Conservation (phyloP, 169 alveolate genomes). For the Plasmodium cynomolgi region DNA sequence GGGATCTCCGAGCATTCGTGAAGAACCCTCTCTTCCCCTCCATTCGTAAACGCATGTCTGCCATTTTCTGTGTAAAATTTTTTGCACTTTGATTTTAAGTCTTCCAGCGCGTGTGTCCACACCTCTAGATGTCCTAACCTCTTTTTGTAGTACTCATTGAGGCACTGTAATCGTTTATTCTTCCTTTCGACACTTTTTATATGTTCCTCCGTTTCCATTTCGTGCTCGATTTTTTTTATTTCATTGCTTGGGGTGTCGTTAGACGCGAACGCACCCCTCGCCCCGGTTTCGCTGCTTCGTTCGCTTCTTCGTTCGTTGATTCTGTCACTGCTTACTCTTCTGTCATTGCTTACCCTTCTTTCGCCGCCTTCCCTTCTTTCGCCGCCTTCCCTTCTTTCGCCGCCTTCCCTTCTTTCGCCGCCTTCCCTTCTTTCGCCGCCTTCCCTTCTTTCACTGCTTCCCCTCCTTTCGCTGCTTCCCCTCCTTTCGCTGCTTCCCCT, state of each 20-base stretch:
- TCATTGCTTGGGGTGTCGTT: conserved; percentile 39
- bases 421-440: no score
- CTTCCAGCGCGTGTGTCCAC: conserved; percentile 13
- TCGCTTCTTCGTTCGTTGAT: not conserved
- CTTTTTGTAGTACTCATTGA: conserved; percentile 46
- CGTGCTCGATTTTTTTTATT: conserved; percentile 43
- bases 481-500: not conserved
- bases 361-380: no score
- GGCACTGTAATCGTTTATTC: conserved; percentile 8
- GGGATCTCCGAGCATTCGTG: not conserved
- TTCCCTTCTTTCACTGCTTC: not conserved
- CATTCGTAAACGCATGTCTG: not conserved
- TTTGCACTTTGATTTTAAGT: not conserved
- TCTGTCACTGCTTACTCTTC: not conserved
- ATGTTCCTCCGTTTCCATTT: conserved; percentile 11
- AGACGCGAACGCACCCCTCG: not conserved
- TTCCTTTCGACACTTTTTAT: conserved; percentile 28
- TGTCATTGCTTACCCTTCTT: no score
- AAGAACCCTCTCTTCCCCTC: not conserved
- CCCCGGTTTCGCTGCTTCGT: not conserved
- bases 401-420: no score
- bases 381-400: no score
- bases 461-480: not conserved
- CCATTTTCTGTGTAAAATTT: not conserved
- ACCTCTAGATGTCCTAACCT: conserved; percentile 44